Percentiles rank a stretch among this genome's conserved stretches.
Evolutionary conservation across 441 rosid genomes (phyloP).

Genomic region (Gossypium aridum): DNA sequence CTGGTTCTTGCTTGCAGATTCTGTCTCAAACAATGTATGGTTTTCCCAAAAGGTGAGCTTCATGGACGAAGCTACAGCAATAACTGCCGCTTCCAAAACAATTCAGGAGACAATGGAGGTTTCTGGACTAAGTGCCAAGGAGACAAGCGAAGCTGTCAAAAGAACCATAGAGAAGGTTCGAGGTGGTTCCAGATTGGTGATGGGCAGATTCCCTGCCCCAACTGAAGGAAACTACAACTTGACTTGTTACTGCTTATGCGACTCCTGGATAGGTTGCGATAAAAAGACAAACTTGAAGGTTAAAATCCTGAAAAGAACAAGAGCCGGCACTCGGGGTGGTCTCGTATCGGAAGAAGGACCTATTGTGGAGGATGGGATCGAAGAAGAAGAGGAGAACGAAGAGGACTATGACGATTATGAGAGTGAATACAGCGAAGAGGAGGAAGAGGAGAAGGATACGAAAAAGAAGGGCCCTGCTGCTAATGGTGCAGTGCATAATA

Average conservation of each 20-base stretch:
- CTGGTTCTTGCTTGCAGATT: conserved; percentile 88
- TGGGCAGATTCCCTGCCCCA: conserved; percentile 89
- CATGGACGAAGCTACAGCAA: conserved; percentile 86
- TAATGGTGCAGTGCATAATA: conserved; percentile 42
- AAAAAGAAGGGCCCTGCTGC: conserved; percentile 46
- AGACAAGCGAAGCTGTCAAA: conserved; percentile 58
- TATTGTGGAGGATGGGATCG: conserved; percentile 69
- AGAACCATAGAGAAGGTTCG: conserved; percentile 76
- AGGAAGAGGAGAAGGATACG: conserved; percentile 59
- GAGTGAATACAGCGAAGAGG: conserved; percentile 93
- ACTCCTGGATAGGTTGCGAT: conserved; percentile 95
- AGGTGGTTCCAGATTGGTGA: conserved; percentile 71
- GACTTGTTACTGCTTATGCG: conserved; percentile 81
- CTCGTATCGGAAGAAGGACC: conserved; percentile 59
- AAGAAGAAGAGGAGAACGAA: conserved; percentile 87
- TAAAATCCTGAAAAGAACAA: conserved; percentile 76
- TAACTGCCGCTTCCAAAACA: conserved; percentile 76
- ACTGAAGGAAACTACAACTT: conserved; percentile 79
- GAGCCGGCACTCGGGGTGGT: conserved; percentile 75
- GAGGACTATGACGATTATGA: conserved; percentile 84
- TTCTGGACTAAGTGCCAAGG: conserved; percentile 70
- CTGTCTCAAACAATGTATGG: conserved; percentile 76
- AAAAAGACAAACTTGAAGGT: conserved; percentile 56
- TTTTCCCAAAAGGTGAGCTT: conserved; percentile 94
- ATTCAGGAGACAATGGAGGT: conserved; percentile 93